phyloP scores from a whole-genome alignment of 2,329 filamentous ascomycete genomes.

The Xylariaceae sp. region DNA sequence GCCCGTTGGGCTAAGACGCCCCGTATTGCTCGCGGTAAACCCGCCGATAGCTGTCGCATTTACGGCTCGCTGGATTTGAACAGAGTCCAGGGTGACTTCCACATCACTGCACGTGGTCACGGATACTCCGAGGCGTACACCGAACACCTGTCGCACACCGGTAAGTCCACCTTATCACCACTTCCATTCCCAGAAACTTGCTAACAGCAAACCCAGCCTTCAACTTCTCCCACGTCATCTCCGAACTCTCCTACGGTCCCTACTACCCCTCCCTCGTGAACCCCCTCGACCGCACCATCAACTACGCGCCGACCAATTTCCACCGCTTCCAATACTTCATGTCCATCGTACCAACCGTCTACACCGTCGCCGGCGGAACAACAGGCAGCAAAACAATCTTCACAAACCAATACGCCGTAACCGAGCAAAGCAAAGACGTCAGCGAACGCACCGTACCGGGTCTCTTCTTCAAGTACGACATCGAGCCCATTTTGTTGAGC shows the following conservation, averaged over 20 bases:
- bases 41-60: slow-evolving; percentile 74
- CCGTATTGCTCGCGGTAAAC: slow-evolving; percentile 44
- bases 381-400: slow-evolving; percentile 57
- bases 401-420: slow-evolving; percentile 98
- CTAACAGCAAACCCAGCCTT: slow-evolving; percentile 56
- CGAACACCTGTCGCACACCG: slow-evolving; percentile 70
- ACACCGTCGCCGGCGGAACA: slow-evolving; percentile 56
- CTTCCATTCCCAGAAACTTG: not conserved
- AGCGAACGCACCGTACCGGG: slow-evolving; percentile 71
- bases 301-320: slow-evolving; percentile 69
- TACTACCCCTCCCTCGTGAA: slow-evolving; percentile 93
- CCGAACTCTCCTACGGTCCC: slow-evolving; percentile 93
- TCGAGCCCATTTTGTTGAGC: slow-evolving; percentile 86
- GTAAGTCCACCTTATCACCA: slow-evolving; percentile 46
- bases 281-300: slow-evolving; percentile 86
- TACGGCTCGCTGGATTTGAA: slow-evolving; percentile 89
- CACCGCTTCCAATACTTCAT: slow-evolving; percentile 98
- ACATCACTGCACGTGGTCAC: slow-evolving; percentile 91
- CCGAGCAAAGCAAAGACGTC: slow-evolving; percentile 71
- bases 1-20: slow-evolving; percentile 74
- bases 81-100: slow-evolving; percentile 96
- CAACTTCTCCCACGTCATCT: slow-evolving; percentile 97
- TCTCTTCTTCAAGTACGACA: slow-evolving; percentile 98
- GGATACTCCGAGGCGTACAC: slow-evolving; percentile 74
- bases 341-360: slow-evolving; percentile 89